Evolutionary conservation across 441 rosid genomes (phyloP), one percentile per base, ranked within the genome.

Genomic region (Erysimum cheiri): DNA sequence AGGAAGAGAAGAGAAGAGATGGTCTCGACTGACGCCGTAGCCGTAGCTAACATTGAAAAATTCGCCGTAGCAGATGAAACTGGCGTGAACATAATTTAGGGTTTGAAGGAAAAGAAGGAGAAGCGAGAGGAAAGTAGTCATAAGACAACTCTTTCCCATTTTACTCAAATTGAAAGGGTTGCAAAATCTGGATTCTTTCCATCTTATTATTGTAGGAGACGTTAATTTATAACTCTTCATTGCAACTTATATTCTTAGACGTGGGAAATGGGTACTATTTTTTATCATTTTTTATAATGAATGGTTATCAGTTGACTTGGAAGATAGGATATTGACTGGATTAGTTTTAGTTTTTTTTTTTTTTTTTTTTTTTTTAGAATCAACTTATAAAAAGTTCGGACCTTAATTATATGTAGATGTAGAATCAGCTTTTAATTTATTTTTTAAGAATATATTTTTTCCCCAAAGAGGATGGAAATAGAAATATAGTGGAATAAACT

Each of bases 1-100:
- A 10, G 72, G 70, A 17, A 82, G 78, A 31, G 82, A 63, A 56
- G 75, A 48, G 13, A 70, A 64, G 56, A 75, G 75, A 24, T 28
- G 2, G 24, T 40, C 36, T 4, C 64, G 50, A 9, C 48, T 60
- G 48, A 26, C 14, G 36, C 50, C 35, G 26, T 60, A 60, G 9
- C 9, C 35, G 26, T 60, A 60, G 9, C 9, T 60, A 28, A 9
- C 22, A 29, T 44, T 26, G n/a, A 14, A 40, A 41, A 60, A 60
- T 33, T 63, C 33, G 1, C 47, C 66, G 58, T 55, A 69, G 15
- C 78, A 75, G 7, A 8, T 41, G 26, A 12, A 12, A 46, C 40
- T 13, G 46, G 75, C 61, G 26, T 64, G 61, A 75, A 69, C 71
- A 28, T 60, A n/a, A 26, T 26, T 60, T 4, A 28, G 50, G 24